Evolutionary conservation across 768 basidiomycete genomes (phyloP).

Genomic region (Boletus patriciae): DNA sequence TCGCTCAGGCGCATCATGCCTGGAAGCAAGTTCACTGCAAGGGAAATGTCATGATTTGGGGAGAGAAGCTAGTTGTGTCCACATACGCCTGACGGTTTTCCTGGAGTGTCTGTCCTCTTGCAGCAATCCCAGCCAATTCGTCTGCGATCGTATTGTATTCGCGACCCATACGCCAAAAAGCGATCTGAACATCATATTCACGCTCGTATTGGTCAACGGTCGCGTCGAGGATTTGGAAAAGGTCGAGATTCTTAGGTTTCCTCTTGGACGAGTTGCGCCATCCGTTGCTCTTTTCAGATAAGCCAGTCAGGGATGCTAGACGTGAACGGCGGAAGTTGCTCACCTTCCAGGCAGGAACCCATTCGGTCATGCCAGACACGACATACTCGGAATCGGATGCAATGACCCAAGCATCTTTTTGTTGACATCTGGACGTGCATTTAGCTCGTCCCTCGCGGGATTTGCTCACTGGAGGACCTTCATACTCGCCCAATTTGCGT

Average conservation of each 20-base stretch:
- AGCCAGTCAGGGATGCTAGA: background rate
- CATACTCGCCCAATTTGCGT: background rate
- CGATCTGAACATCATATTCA: background rate
- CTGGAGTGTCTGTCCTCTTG: background rate
- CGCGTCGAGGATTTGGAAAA: slow-evolving; percentile 1
- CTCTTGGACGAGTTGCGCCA: background rate
- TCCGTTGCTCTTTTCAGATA: background rate
- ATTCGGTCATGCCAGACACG: slow-evolving; percentile 1
- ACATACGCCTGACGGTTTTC: background rate
- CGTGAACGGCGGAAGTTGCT: background rate
- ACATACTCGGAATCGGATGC: slow-evolving; percentile 1
- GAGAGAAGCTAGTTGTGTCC: background rate
- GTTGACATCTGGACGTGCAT: background rate
- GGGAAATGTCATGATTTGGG: background rate
- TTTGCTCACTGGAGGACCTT: background rate
- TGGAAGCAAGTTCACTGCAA: background rate
- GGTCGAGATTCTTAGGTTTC: slow-evolving; percentile 5
- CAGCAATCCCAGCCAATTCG: background rate
- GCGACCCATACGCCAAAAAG: slow-evolving; percentile 1
- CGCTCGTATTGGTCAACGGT: background rate
- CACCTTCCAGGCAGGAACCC: slow-evolving; percentile 5
- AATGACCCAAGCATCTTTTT: background rate
- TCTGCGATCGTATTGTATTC: background rate
- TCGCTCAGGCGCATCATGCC: background rate
- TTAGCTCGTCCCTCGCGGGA: background rate